phyloP scores from a whole-genome alignment of 345 rosid species.

The Psidium friedrichsthalianum region DNA sequence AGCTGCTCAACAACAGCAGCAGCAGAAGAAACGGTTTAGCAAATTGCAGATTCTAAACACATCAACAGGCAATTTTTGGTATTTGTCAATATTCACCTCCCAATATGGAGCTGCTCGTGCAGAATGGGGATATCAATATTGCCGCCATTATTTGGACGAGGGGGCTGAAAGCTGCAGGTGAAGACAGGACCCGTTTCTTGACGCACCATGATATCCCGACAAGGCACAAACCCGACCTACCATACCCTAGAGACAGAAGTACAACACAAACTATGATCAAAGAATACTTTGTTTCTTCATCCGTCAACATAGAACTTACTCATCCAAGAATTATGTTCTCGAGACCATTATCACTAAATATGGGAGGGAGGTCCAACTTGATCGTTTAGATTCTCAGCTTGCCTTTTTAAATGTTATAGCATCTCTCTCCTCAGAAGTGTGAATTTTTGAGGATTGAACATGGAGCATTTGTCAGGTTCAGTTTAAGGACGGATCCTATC shows the following conservation, averaged over 20 bases:
- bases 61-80: not conserved
- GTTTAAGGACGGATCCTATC: not conserved
- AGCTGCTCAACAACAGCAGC: slow-evolving; percentile 19
- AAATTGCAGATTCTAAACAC: not conserved
- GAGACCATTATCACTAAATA: not conserved
- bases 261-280: not conserved
- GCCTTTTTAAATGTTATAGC: not conserved
- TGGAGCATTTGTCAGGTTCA: not conserved
- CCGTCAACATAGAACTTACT: not conserved
- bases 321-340: not conserved
- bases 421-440: not conserved
- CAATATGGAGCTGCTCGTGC: slow-evolving; percentile 54
- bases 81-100: slow-evolving; percentile 34
- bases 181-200: slow-evolving; percentile 59
- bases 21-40: not conserved
- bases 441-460: not conserved
- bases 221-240: slow-evolving; percentile 67
- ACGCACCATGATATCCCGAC: slow-evolving; percentile 93
- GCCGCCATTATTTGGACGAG: slow-evolving; percentile 60
- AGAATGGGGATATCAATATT: slow-evolving; percentile 45
- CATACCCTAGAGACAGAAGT: slow-evolving; percentile 34
- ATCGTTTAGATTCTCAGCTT: not conserved
- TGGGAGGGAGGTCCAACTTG: not conserved
- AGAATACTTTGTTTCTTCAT: not conserved
- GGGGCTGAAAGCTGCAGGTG: slow-evolving; percentile 76